A percentile compares a stretch with the other conserved stretches of the same genome.
phyloP scores from a whole-genome alignment of 2,329 filamentous ascomycete species.

The Epichloe elymi region DNA sequence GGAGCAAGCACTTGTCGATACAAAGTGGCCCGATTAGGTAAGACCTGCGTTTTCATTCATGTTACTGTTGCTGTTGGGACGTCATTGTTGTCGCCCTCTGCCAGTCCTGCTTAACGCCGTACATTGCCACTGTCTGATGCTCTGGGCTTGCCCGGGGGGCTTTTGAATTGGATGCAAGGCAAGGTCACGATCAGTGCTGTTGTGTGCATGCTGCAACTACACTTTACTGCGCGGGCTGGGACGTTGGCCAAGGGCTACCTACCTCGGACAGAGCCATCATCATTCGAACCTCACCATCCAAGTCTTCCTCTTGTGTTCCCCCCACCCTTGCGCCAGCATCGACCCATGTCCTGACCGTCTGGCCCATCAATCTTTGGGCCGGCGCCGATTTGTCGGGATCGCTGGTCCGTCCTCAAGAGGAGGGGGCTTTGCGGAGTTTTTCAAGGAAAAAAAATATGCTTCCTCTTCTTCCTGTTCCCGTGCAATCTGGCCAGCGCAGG shows the following conservation, averaged over 20 bases:
- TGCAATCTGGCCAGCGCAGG: background rate
- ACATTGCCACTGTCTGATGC: background rate
- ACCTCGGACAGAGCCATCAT: background rate
- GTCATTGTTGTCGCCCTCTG: background rate
- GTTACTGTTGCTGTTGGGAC: background rate
- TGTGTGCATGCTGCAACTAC: slow-evolving; percentile 1
- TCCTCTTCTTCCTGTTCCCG: background rate
- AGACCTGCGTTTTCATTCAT: background rate
- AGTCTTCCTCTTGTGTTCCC: background rate
- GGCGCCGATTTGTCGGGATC: slow-evolving; percentile 5
- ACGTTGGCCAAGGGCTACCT: background rate
- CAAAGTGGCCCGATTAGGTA: background rate
- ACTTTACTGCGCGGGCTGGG: background rate
- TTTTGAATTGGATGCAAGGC: background rate
- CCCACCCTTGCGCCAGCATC: slow-evolving; percentile 1
- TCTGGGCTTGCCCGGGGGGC: background rate
- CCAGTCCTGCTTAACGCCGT: background rate
- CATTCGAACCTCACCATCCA: background rate
- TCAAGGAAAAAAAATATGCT: too few species aligned
- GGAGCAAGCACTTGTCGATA: background rate
- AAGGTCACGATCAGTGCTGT: background rate
- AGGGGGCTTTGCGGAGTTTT: too few species aligned
- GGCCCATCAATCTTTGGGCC: slow-evolving; percentile 1
- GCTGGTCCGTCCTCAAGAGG: background rate
- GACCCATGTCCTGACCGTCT: background rate